Evolutionary conservation across 768 basidiomycete species (phyloP).

Genomic region (Porphyrellus cyaneotinctus): DNA sequence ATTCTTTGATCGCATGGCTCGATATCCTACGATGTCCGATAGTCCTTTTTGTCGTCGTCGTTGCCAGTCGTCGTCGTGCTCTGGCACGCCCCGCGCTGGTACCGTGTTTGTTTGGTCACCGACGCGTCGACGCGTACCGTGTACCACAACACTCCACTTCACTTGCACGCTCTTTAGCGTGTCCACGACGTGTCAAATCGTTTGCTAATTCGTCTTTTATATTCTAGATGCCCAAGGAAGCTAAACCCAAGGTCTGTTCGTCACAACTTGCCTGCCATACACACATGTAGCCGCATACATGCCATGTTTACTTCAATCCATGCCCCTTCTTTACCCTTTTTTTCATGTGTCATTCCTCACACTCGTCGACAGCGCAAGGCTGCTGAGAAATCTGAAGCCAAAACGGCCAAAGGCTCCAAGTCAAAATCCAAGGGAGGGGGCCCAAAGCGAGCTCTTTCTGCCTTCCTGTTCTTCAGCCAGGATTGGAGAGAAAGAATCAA

Average conservation of each 20-base stretch:
- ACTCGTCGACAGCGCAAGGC: slow-evolving; percentile 58
- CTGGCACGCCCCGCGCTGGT: slow-evolving; percentile 17
- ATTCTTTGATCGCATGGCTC: slow-evolving; percentile 20
- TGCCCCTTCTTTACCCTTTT: not conserved
- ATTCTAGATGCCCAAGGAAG: slow-evolving; percentile 74
- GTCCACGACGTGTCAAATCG: slow-evolving; percentile 39
- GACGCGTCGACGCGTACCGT: slow-evolving; percentile 36
- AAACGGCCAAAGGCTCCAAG: slow-evolving; percentile 57
- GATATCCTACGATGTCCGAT: slow-evolving; percentile 19
- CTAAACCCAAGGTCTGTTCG: slow-evolving; percentile 62
- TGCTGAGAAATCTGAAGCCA: slow-evolving; percentile 60
- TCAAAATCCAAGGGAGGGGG: slow-evolving; percentile 60
- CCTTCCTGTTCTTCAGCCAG: slow-evolving; percentile 99
- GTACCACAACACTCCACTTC: slow-evolving; percentile 25
- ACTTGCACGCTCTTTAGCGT: slow-evolving; percentile 31
- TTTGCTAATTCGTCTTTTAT: slow-evolving; percentile 32
- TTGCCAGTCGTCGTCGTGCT: slow-evolving; percentile 23
- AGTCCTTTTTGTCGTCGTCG: slow-evolving; percentile 8
- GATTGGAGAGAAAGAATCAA: slow-evolving; percentile 96
- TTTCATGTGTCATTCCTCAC: slow-evolving; percentile 14
- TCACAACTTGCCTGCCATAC: not conserved
- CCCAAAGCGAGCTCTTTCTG: slow-evolving; percentile 90
- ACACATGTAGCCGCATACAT: slow-evolving; percentile 18
- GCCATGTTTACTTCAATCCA: slow-evolving; percentile 9
- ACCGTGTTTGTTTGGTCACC: slow-evolving; percentile 35